Conservation (phyloP, 2,329 filamentous ascomycete species). For the Alternaria panax region DNA sequence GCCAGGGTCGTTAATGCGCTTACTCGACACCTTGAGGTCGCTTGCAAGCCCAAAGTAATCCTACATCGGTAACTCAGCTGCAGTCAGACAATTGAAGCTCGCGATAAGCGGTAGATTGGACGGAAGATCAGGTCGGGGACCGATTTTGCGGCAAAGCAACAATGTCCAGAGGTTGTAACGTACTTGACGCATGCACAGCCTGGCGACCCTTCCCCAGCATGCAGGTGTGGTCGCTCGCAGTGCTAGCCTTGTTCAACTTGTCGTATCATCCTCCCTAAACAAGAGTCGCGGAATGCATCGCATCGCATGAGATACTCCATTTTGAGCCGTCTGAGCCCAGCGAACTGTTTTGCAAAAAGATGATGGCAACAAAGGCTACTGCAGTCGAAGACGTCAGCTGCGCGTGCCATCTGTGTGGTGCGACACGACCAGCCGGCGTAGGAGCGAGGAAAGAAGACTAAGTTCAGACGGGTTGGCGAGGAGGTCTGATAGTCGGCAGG, state of each 20-base stretch:
- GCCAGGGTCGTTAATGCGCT: slow-evolving; percentile 6
- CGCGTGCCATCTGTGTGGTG: slow-evolving; percentile 33
- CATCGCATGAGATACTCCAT: slow-evolving; percentile 39
- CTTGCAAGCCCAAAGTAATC: neutral
- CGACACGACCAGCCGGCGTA: slow-evolving; percentile 21
- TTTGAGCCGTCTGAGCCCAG: slow-evolving; percentile 27
- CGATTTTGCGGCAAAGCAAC: slow-evolving; percentile 24
- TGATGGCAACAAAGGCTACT: slow-evolving; percentile 33
- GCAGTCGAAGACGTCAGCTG: slow-evolving; percentile 35
- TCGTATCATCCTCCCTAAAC: slow-evolving; percentile 5
- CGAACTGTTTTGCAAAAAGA: slow-evolving; percentile 40
- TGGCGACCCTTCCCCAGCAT: slow-evolving; percentile 18
- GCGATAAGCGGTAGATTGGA: slow-evolving; percentile 19
- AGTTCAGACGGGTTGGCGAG: neutral
- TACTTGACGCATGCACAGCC: slow-evolving; percentile 30
- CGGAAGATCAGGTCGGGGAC: slow-evolving; percentile 29
- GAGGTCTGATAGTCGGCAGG: slow-evolving; percentile 1
- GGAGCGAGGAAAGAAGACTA: neutral
- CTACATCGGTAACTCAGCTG: slow-evolving; percentile 22
- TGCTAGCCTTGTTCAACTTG: slow-evolving; percentile 12
- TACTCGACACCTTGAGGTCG: slow-evolving; percentile 4
- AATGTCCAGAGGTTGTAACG: slow-evolving; percentile 17
- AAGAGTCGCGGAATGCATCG: slow-evolving; percentile 35
- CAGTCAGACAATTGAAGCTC: slow-evolving; percentile 21
- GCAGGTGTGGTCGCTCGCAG: slow-evolving; percentile 8